Percentiles rank a stretch among this genome's conserved stretches.
These are phyloP conservation scores for Prunus mume DNA, from an alignment of 306 rosid genomes.

Conservation along the genomic window DNA sequence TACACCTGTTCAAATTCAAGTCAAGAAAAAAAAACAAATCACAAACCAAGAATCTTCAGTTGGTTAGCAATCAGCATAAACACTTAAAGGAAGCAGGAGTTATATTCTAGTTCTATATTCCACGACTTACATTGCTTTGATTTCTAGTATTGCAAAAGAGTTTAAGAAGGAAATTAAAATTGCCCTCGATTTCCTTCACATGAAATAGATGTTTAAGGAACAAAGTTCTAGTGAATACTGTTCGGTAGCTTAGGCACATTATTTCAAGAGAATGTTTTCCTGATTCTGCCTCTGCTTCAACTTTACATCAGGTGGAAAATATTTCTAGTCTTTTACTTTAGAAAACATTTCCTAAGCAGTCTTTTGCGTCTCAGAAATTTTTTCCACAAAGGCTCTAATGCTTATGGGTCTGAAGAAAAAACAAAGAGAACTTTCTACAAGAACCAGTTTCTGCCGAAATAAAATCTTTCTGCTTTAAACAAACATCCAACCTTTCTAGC, in stretches of 20 bases:
- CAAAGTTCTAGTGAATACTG: neutral
- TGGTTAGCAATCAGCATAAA: too few relatives aligned
- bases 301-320: neutral
- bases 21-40: neutral
- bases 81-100: neutral
- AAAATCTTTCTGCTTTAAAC: neutral
- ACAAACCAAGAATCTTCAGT: neutral
- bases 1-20: conserved; percentile 46
- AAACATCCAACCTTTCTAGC: neutral
- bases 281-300: neutral
- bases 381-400: neutral
- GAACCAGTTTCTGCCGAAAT: neutral
- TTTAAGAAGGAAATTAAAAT: neutral
- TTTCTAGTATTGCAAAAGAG: neutral
- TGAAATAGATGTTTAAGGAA: neutral
- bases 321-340: neutral
- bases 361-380: too few relatives aligned
- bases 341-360: neutral
- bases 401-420: neutral
- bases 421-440: neutral
- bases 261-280: neutral
- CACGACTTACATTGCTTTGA: too few relatives aligned
- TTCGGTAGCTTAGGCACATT: neutral
- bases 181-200: neutral
- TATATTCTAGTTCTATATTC: neutral